Conservation (phyloP, 192 early-diverging fungal species). For the Backusella parvicylindrica region DNA sequence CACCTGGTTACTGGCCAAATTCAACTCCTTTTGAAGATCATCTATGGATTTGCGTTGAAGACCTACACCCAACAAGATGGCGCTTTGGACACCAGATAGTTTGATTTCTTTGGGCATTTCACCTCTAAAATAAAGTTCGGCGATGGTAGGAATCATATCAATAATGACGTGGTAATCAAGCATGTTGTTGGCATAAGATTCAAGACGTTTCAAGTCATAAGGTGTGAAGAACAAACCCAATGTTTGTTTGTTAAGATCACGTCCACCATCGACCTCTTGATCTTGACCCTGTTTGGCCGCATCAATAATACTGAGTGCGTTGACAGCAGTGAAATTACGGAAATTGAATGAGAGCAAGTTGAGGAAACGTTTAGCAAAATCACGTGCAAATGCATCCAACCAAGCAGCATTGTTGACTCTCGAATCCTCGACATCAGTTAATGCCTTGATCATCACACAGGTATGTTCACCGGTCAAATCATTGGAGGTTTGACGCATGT, state of each 20-base stretch:
- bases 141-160: conserved; percentile 84
- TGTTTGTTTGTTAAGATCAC: conserved; percentile 19
- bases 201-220: conserved; percentile 93
- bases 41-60: conserved; percentile 92
- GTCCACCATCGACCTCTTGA: conserved; percentile 17
- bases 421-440: conserved; percentile 44
- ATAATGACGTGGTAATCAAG: conserved; percentile 97
- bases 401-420: conserved; percentile 64
- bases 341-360: conserved; percentile 89
- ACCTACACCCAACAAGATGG: conserved; percentile 84
- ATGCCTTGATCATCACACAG: conserved; percentile 91
- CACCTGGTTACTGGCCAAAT: conserved; percentile 77
- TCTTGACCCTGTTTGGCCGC: conserved; percentile 56
- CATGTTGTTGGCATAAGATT: conserved; percentile 94
- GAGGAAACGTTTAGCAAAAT: conserved; percentile 89
- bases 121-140: conserved; percentile 75
- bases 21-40: conserved; percentile 84
- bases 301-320: conserved; percentile 85
- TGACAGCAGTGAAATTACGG: conserved; percentile 70
- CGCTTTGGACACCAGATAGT: conserved; percentile 83
- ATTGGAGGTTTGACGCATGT: conserved; percentile 95
- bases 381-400: conserved; percentile 85
- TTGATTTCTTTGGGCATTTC: conserved; percentile 57
- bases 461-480: conserved; percentile 98
- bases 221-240: conserved; percentile 56